Conservation (phyloP, 1,284 basidiomycete species). For the Apiotrichum laibachii region DNA sequence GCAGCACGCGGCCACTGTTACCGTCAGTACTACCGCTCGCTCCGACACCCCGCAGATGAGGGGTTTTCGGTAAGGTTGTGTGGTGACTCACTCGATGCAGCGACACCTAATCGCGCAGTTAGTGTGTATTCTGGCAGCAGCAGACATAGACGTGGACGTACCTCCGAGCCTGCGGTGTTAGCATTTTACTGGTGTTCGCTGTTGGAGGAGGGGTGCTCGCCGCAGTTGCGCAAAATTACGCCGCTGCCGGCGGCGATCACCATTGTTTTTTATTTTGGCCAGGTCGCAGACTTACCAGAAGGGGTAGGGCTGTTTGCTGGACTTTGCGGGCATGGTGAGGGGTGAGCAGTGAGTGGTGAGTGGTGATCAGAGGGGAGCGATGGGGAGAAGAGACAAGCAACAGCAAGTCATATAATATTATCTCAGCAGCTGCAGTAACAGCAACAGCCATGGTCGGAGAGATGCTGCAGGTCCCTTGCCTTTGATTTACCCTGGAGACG, state of each 20-base stretch:
- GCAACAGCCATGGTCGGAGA: no score
- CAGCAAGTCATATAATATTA: not conserved
- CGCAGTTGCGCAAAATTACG: no score
- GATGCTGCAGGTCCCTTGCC: no score
- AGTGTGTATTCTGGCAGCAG: not conserved
- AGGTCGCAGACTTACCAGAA: conserved; percentile 19
- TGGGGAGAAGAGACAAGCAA: not conserved
- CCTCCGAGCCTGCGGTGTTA: conserved; percentile 15
- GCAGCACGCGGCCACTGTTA: conserved; percentile 73
- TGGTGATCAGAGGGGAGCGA: not conserved
- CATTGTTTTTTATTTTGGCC: no score
- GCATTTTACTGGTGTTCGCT: not conserved
- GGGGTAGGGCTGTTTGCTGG: conserved; percentile 20
- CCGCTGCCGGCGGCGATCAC: no score
- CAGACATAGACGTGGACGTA: not conserved
- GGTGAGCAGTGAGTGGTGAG: not conserved
- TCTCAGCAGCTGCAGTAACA: no score
- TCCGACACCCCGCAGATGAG: no score
- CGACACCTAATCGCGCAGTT: conserved; percentile 11
- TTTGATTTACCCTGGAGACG: no score
- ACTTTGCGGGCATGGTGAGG: not conserved
- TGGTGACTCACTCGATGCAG: conserved; percentile 5
- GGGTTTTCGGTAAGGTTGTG: not conserved
- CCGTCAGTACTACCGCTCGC: not conserved
- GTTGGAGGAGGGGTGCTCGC: not conserved